Percentiles rank a stretch among this genome's conserved stretches.
Conservation (phyloP, 495 filamentous ascomycete species). For the Talaromyces trachyspermus region DNA sequence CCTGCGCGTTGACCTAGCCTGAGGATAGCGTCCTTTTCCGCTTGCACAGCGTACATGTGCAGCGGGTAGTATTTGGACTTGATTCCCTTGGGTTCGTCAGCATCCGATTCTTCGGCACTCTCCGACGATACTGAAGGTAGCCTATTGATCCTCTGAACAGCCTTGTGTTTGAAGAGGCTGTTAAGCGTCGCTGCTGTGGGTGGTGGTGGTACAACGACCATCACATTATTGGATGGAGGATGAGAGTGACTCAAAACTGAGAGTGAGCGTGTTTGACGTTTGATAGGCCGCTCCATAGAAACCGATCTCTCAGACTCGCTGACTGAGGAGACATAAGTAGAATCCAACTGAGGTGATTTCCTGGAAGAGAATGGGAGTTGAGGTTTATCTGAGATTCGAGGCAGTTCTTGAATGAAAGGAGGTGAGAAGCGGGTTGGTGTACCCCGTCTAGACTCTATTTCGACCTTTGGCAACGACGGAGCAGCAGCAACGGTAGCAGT, state of each 20-base stretch:
- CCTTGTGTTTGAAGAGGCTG: background rate
- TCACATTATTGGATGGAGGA: background rate
- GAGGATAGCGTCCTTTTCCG: slow-evolving; percentile 5
- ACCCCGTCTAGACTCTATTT: too few relatives aligned
- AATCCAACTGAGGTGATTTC: background rate
- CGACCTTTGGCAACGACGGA: too few relatives aligned
- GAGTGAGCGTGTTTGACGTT: background rate
- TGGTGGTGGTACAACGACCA: background rate
- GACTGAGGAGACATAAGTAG: background rate
- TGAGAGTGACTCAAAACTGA: background rate
- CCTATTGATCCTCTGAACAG: background rate
- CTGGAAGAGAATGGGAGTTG: too few relatives aligned
- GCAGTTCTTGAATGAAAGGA: too few relatives aligned
- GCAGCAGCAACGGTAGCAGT: too few relatives aligned
- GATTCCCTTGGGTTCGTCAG: background rate
- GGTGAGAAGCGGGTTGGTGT: too few relatives aligned
- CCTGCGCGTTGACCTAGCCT: background rate
- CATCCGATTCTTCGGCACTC: slow-evolving; percentile 7
- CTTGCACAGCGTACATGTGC: background rate
- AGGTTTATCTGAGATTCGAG: too few relatives aligned
- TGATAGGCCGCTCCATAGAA: too few relatives aligned
- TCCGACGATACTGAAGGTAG: slow-evolving; percentile 1
- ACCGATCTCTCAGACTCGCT: too few relatives aligned
- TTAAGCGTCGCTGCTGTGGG: background rate
- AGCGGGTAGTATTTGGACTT: slow-evolving; percentile 7